Percentiles rank a stretch among this genome's conserved stretches.
Conservation (phyloP, 306 rosid genomes). For the Quercus rubra region DNA sequence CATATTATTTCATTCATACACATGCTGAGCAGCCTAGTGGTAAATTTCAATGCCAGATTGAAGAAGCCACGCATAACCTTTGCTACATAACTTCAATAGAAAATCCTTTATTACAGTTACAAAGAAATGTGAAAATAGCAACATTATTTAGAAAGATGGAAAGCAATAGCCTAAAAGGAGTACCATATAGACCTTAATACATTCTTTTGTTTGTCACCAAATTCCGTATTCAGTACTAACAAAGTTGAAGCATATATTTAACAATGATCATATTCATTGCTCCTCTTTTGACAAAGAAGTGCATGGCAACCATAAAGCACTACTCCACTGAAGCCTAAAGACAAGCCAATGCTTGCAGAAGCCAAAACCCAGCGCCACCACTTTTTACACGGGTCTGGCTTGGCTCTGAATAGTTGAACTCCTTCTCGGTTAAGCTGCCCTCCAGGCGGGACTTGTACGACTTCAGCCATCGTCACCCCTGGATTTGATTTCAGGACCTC, state of each 20-base stretch:
- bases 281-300: background rate
- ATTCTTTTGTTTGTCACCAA: too few species aligned
- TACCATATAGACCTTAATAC: too few species aligned
- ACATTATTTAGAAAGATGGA: too few species aligned
- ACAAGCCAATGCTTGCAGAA: background rate
- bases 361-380: background rate
- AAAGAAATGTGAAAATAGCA: too few species aligned
- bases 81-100: too few species aligned
- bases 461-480: background rate
- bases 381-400: background rate
- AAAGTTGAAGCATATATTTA: background rate
- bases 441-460: background rate
- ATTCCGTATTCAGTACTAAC: background rate
- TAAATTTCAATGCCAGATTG: too few species aligned
- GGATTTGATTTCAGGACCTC: fast-evolving
- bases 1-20: too few species aligned
- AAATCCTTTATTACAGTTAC: too few species aligned
- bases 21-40: too few species aligned
- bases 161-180: too few species aligned
- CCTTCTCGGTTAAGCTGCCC: too few species aligned
- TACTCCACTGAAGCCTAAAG: background rate
- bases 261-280: background rate
- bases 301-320: background rate
- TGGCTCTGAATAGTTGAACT: background rate
- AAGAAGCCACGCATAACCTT: too few species aligned